These are phyloP conservation scores for Suhomyces bribrorum DNA, from an alignment of 1,139 yeast species.

Conservation along the genomic window DNA sequence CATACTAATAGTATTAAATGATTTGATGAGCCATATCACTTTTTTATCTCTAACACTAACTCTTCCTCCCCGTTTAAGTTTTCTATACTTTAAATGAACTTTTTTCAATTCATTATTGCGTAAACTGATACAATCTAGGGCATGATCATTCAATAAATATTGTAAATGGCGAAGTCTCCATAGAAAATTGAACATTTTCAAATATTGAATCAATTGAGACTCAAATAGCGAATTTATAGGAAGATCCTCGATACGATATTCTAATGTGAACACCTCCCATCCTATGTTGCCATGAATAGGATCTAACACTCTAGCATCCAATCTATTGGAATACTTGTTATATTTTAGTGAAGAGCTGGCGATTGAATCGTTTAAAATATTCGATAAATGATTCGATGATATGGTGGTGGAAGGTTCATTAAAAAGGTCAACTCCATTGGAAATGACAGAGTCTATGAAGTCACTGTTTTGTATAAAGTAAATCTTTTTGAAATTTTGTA, in stretches of 20 bases:
- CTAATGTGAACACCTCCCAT: conserved; percentile 93
- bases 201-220: conserved; percentile 54
- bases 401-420: conserved; percentile 63
- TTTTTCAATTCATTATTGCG: conserved; percentile 36
- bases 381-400: conserved; percentile 66
- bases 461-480: conserved; percentile 76
- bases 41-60: conserved; percentile 24
- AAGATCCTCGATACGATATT: conserved; percentile 63
- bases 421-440: conserved; percentile 55
- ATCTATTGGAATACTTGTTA: conserved; percentile 37
- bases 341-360: conserved; percentile 59
- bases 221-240: conserved; percentile 46
- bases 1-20: conserved; percentile 42
- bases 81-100: conserved; percentile 18
- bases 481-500: conserved; percentile 63
- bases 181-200: conserved; percentile 79
- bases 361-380: conserved; percentile 66
- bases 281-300: conserved; percentile 64
- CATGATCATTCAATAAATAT: conserved; percentile 48
- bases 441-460: conserved; percentile 66
- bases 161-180: conserved; percentile 75
- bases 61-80: conserved; percentile 12
- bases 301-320: conserved; percentile 83
- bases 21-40: conserved; percentile 30
- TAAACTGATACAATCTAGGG: conserved; percentile 34